phyloP scores from a whole-genome alignment of 2,329 filamentous ascomycete genomes.

The Ustulina deusta region DNA sequence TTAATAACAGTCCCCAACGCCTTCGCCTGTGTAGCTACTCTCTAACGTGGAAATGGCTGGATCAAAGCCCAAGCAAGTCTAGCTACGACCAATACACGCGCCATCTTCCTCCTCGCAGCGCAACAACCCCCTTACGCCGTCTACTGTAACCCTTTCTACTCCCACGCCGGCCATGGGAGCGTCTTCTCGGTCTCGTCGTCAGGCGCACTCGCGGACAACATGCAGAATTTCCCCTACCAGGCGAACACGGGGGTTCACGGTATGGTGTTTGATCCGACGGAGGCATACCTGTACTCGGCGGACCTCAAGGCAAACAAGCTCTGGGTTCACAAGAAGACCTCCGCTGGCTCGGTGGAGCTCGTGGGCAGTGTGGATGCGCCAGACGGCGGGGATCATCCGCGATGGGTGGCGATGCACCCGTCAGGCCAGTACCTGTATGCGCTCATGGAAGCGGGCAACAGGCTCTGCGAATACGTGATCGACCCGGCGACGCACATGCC shows the following conservation, averaged over 20 bases:
- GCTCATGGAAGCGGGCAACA: conserved; percentile 90
- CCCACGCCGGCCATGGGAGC: conserved; percentile 83
- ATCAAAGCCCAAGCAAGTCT: conserved; percentile 73
- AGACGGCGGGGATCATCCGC: conserved; percentile 78
- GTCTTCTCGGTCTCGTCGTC: conserved; percentile 72
- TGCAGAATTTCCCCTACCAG: conserved; percentile 80
- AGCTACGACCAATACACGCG: conserved; percentile 81
- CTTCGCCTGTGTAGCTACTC: conserved; percentile 3
- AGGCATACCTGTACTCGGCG: conserved; percentile 82
- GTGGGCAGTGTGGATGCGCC: conserved; percentile 81
- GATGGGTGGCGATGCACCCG: conserved; percentile 89
- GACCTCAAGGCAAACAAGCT: conserved; percentile 83
- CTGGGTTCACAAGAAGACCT: conserved; percentile 83
- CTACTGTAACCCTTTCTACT: conserved; percentile 92
- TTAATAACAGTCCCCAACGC: conserved; percentile 26
- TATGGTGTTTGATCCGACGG: conserved; percentile 81
- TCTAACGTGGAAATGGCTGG: conserved; percentile 35
- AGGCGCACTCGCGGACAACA: conserved; percentile 71
- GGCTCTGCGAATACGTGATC: conserved; percentile 83
- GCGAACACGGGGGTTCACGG: conserved; percentile 80
- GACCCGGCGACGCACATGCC: conserved; percentile 79
- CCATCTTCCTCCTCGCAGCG: conserved; percentile 88
- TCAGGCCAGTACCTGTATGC: conserved; percentile 83
- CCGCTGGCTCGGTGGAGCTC: conserved; percentile 71
- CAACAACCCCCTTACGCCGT: conserved; percentile 82